Evolutionary conservation across 495 filamentous ascomycete genomes (phyloP).

Genomic region (Jackrogersella minutella): DNA sequence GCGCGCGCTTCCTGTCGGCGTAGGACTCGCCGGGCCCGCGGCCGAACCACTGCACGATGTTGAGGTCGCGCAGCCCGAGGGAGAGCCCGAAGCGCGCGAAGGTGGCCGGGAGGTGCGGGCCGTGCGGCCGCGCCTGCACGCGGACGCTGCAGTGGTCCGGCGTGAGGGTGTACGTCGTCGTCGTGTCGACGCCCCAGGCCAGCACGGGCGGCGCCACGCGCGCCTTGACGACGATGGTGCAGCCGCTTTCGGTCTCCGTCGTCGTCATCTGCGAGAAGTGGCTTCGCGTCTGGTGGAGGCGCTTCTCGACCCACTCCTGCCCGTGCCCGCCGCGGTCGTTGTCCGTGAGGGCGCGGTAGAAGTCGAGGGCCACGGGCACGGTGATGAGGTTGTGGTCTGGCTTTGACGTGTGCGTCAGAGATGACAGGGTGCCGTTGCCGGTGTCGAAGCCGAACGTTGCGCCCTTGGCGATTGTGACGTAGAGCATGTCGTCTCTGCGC

Average conservation of each 20-base stretch:
- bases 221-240: constrained; percentile 51
- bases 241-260: constrained; percentile 41
- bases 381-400: constrained; percentile 52
- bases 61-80: constrained; percentile 52
- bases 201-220: constrained; percentile 67
- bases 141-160: constrained; percentile 55
- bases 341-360: constrained; percentile 68
- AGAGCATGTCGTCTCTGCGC: constrained; percentile 39
- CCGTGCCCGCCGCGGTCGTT: constrained; percentile 66
- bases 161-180: constrained; percentile 62
- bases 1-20: constrained; percentile 66
- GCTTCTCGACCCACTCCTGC: constrained; percentile 50
- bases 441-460: constrained; percentile 55
- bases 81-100: constrained; percentile 68
- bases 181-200: constrained; percentile 66
- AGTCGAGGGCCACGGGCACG: constrained; percentile 51
- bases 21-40: constrained; percentile 71
- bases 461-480: constrained; percentile 41
- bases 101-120: constrained; percentile 57
- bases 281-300: constrained; percentile 54
- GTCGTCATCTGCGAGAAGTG: constrained; percentile 55
- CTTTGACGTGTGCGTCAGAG: constrained; percentile 41
- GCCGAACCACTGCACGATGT: constrained; percentile 66
- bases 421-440: constrained; percentile 48
- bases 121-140: constrained; percentile 50